These are phyloP conservation scores for Metschnikowia lunata DNA, from an alignment of 805 yeast genomes.

Conservation along the genomic window DNA sequence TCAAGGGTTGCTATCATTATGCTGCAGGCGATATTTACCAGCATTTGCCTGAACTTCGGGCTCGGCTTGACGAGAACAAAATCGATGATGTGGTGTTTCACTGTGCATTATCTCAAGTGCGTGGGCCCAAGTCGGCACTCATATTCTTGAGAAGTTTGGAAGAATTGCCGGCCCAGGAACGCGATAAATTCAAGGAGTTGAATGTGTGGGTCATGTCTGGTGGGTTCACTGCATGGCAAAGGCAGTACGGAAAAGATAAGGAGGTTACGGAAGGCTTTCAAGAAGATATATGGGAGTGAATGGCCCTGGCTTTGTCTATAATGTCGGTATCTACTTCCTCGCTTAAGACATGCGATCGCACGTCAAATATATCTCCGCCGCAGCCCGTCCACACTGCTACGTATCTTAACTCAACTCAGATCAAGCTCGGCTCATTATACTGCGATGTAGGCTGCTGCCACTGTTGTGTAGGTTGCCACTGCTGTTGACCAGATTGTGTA, in stretches of 20 bases:
- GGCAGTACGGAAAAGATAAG: slow-evolving; percentile 61
- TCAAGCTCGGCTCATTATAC: slow-evolving; percentile 24
- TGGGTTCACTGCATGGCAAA: slow-evolving; percentile 86
- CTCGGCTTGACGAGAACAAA: slow-evolving; percentile 27
- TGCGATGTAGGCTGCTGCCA: slow-evolving; percentile 5
- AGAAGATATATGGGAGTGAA: slow-evolving; percentile 33
- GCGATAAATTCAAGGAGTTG: slow-evolving; percentile 28
- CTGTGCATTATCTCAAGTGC: slow-evolving; percentile 84
- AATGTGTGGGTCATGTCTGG: slow-evolving; percentile 72
- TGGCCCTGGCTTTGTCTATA: no score
- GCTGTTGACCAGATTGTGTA: slow-evolving; percentile 4
- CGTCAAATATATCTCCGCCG: no score
- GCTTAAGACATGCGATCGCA: no score
- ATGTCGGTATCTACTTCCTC: no score
- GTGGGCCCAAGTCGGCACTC: slow-evolving; percentile 86
- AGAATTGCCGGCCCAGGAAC: slow-evolving; percentile 24
- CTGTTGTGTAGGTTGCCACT: slow-evolving; percentile 7
- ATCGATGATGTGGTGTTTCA: slow-evolving; percentile 70
- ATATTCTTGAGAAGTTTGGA: slow-evolving; percentile 48
- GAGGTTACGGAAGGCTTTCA: slow-evolving; percentile 52
- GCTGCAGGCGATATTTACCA: slow-evolving; percentile 47
- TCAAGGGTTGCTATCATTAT: slow-evolving; percentile 49
- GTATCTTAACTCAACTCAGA: slow-evolving; percentile 5
- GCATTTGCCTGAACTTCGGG: slow-evolving; percentile 35
- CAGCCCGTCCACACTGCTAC: no score